Base-by-base conservation (phyloP, 2,329 filamentous ascomycete species). In the Paracoccidioides lutzii region DNA sequence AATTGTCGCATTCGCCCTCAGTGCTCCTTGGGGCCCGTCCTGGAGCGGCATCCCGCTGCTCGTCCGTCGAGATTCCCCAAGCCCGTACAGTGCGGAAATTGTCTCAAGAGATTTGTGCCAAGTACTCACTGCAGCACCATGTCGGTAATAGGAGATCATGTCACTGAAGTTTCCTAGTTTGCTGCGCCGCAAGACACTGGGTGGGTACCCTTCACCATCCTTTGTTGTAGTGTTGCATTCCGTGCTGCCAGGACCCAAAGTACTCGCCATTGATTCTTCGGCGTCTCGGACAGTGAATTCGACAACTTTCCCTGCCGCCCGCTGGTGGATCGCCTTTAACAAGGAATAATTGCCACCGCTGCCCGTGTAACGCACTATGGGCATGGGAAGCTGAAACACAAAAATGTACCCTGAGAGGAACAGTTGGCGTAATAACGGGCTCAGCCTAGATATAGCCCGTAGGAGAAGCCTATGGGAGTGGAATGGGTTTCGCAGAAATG, bases 31-130 rank as follows among this genome's bases (percentile, higher is more conserved):
- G 0, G 69, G 71, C 5, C 73, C 69, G 32, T 74, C 70, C 59
- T 77, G 77, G 12, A 78, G 55, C 0, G 71, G 72, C 0, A 66
- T 65, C 28, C 73, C 71, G 45, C 67, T 73, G 56, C 65, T 69
- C 10, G 64, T 61, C 51, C 68, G 64, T n/a, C 65, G 65, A 12
- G 63, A 56, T 37, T 64, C 63, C 9, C 61, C 62, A 32, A 80
- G 68, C 14, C 72, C 71, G 57, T 74, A 75, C 6, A 80, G 69
- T 3, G 69, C 70, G 12, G 74, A 69, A 22, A 80, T 71, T 0
- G 72, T 76, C 58, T 78, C 72, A 30, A 78, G 63, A 1, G 75
- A 76, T 60, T 80, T 80, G 38, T 70, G 66, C 80, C 80, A 83
- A 10, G 63, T 65, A 0, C 65, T 65, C 3, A 65, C 57, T 22